Percentiles rank a stretch among this genome's conserved stretches.
Evolutionary conservation across 257 asterid genomes (phyloP).

Genomic region (Handroanthus guayacan): DNA sequence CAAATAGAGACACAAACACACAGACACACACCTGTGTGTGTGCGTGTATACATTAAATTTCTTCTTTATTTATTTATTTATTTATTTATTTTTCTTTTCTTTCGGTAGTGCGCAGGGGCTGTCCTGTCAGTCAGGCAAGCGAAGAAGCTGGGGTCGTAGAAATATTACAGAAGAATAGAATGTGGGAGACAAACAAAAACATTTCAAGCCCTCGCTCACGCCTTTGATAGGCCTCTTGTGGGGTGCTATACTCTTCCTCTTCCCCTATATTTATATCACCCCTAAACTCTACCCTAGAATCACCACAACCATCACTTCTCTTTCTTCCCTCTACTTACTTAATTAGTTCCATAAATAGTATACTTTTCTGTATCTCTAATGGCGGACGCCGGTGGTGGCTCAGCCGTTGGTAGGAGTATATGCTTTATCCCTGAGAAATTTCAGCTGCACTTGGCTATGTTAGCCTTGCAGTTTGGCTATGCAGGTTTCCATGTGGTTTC

Average conservation of each 20-base stretch:
- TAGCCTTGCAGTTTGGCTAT: slow-evolving; percentile 81
- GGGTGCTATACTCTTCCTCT: slow-evolving; percentile 37
- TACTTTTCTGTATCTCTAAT: slow-evolving; percentile 24
- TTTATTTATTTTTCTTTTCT: not conserved
- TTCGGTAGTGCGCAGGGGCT: no score
- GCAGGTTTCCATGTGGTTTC: slow-evolving; percentile 88
- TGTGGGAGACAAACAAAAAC: slow-evolving; percentile 68
- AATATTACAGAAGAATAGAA: slow-evolving; percentile 41
- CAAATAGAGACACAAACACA: slow-evolving; percentile 36
- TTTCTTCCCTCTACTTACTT: not conserved
- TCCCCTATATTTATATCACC: slow-evolving; percentile 62
- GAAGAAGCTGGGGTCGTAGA: not conserved
- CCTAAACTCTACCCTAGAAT: slow-evolving; percentile 43
- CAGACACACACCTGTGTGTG: slow-evolving; percentile 18
- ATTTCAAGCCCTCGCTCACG: slow-evolving; percentile 44
- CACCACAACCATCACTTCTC: slow-evolving; percentile 32
- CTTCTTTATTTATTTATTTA: slow-evolving; percentile 15
- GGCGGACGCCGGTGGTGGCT: slow-evolving; percentile 59
- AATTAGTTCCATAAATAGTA: not conserved
- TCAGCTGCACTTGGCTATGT: slow-evolving; percentile 77
- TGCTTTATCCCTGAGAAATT: slow-evolving; percentile 67
- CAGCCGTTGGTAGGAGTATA: slow-evolving; percentile 45
- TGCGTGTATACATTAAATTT: slow-evolving; percentile 1
- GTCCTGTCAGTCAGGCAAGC: not conserved
- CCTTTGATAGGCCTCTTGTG: slow-evolving; percentile 44